Evolutionary conservation across 2,329 filamentous ascomycete genomes (phyloP).

Genomic region (Cadophora luteo-olivacea): DNA sequence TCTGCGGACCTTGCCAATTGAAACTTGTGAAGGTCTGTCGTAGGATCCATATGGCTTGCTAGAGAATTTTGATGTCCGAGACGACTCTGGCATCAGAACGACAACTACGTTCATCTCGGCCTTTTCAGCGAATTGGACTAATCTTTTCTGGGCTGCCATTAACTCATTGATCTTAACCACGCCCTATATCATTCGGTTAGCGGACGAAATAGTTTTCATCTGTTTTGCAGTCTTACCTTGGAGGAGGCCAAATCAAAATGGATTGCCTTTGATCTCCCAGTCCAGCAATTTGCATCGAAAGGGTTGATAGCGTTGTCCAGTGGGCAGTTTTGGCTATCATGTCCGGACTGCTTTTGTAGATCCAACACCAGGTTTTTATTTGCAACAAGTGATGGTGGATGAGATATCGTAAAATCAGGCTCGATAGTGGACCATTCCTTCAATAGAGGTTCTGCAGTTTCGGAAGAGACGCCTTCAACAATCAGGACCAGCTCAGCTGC

Average conservation of each 20-base stretch:
- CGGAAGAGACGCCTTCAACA: conserved; percentile 60
- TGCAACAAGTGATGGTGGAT: conserved; percentile 48
- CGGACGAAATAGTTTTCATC: neutral
- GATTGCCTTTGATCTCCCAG: conserved; percentile 42
- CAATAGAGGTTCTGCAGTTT: conserved; percentile 51
- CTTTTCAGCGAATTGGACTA: conserved; percentile 38
- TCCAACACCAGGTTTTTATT: conserved; percentile 44
- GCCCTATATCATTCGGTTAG: conserved; percentile 26
- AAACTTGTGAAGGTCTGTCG: conserved; percentile 34
- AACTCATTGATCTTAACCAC: conserved; percentile 30
- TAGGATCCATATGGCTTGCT: conserved; percentile 42
- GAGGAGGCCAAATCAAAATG: conserved; percentile 37
- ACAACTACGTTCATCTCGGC: conserved; percentile 41
- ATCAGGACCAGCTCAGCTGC: conserved; percentile 62
- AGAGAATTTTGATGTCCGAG: conserved; percentile 31
- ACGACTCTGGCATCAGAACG: conserved; percentile 41
- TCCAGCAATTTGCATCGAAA: conserved; percentile 44
- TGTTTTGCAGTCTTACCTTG: conserved; percentile 33
- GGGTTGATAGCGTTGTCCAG: conserved; percentile 43
- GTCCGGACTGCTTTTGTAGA: conserved; percentile 39
- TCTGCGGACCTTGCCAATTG: conserved; percentile 33
- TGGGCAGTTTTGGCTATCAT: conserved; percentile 33
- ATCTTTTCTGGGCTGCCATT: conserved; percentile 34
- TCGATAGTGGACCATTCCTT: conserved; percentile 49
- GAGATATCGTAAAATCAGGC: conserved; percentile 57